phyloP scores from a whole-genome alignment of 2,329 filamentous ascomycete genomes.

The Fusarium piperis region DNA sequence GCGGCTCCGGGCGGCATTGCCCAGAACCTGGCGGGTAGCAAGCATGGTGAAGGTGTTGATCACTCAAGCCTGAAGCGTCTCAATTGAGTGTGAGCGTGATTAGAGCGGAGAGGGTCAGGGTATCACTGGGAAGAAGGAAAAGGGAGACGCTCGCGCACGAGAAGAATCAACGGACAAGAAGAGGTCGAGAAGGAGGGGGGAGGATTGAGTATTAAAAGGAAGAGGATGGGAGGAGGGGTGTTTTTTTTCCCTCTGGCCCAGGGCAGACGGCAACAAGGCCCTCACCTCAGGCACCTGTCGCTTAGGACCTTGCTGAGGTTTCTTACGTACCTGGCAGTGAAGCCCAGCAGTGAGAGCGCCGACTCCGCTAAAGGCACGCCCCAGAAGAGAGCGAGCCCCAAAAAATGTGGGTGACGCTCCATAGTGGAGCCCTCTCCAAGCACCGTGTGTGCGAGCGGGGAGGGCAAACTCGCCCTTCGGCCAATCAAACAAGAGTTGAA shows the following conservation, averaged over 20 bases:
- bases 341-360: not conserved
- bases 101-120: constrained; percentile 41
- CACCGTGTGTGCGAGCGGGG: constrained; percentile 4
- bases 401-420: constrained; percentile 12
- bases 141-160: constrained; percentile 36
- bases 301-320: not conserved
- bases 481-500: constrained; percentile 36
- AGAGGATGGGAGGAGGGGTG: constrained; percentile 38
- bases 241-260: constrained; percentile 37
- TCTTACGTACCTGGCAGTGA: not conserved
- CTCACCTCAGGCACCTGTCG: not conserved
- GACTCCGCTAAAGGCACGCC: not conserved
- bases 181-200: constrained; percentile 18
- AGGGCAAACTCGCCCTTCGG: not conserved
- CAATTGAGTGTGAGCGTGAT: constrained; percentile 26
- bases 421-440: constrained; percentile 10
- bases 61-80: constrained; percentile 28
- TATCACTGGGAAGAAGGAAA: constrained; percentile 38
- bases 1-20: constrained; percentile 70
- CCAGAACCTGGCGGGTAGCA: constrained; percentile 76
- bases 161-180: constrained; percentile 21
- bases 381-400: constrained; percentile 18
- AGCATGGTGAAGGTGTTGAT: constrained; percentile 64
- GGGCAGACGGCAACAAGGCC: not conserved
- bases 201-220: constrained; percentile 44